Base-by-base conservation (phyloP, 306 rosid genomes). In the Rosa persica region DNA sequence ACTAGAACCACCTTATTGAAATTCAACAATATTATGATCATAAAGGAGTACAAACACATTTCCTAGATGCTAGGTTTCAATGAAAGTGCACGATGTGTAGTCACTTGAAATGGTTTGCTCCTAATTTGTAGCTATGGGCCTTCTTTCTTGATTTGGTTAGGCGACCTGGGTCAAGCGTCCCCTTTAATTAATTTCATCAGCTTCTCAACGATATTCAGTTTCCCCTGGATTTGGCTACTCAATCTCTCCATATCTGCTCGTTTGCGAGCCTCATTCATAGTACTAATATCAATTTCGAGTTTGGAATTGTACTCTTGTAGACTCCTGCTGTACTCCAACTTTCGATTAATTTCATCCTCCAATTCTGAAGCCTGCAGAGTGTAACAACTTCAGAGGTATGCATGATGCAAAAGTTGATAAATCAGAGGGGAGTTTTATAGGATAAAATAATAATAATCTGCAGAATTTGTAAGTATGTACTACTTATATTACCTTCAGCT, bases 321-420 rank as follows among this genome's bases (percentile, higher is more conserved):
- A 75, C 89, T 89, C 83, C 88, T 89, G 69, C 85, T 92, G 70
- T 90, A 87, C 88, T 92, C 97, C 74, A 92, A 92, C 5, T 86
- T 88, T 65, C 91, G 86, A 62, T 86, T 89, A 89, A 90, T 81
- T 83, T 89, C 76, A 77, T 89, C 92, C 79, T 92, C 97, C 52
- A 83, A 83, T 34, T 93, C 80, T 78, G 85, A 86, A 72, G 87
- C 92, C 97, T 92, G 86, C 76, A 87, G 69, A 60, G 42, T 42
- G 25, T 36, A 42, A 20, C 46, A 64, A 30, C 22, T 44, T 34
- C 43, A 78, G 70, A n/a, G n/a, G 66, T 19, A 49, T 8, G 40
- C 74, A 57, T 1, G 67, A 52, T 4, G 49, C 15, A 15, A 10
- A 72, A 20, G 25, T 10, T 30, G 36, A 51, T 11, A 20, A 36